Percentiles rank a stretch among this genome's conserved stretches.
Conservation (phyloP, 2,329 filamentous ascomycete species). For the Magnaporthiopsis rhizophila region DNA sequence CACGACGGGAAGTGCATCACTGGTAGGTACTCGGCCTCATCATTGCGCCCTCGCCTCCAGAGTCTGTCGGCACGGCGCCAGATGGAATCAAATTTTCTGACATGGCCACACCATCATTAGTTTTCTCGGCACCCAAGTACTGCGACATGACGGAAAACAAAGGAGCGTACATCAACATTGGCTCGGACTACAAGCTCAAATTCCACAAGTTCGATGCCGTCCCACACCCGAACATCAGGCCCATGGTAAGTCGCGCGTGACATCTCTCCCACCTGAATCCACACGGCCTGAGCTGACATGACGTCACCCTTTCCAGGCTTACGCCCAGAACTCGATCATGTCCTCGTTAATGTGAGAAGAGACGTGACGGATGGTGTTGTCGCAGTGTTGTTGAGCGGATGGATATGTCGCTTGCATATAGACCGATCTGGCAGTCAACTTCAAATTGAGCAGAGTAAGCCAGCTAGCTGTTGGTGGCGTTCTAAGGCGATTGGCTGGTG, state of each 20-base stretch:
- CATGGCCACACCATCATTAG: slow-evolving; percentile 29
- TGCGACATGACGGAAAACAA: slow-evolving; percentile 98
- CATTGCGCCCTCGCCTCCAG: neutral
- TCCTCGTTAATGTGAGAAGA: slow-evolving; percentile 60
- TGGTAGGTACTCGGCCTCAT: slow-evolving; percentile 39
- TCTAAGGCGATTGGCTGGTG: neutral
- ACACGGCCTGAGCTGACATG: neutral
- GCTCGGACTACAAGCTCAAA: slow-evolving; percentile 80
- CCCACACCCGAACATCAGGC: slow-evolving; percentile 88
- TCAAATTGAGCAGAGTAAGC: neutral
- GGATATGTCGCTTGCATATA: slow-evolving; percentile 8
- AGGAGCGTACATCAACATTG: slow-evolving; percentile 96
- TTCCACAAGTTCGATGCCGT: slow-evolving; percentile 95
- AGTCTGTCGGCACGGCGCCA: neutral
- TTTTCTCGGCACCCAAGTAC: slow-evolving; percentile 96
- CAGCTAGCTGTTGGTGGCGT: slow-evolving; percentile 3
- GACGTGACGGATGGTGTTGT: neutral
- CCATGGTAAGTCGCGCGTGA: slow-evolving; percentile 57
- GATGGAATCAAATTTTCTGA: neutral
- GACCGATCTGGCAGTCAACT: neutral
- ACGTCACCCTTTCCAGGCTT: slow-evolving; percentile 48
- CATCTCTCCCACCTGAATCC: neutral
- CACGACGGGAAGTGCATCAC: slow-evolving; percentile 95
- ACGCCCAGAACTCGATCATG: slow-evolving; percentile 76
- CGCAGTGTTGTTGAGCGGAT: neutral